Base-by-base conservation (phyloP, 306 rosid species). In the Aeschynomene evenia region DNA sequence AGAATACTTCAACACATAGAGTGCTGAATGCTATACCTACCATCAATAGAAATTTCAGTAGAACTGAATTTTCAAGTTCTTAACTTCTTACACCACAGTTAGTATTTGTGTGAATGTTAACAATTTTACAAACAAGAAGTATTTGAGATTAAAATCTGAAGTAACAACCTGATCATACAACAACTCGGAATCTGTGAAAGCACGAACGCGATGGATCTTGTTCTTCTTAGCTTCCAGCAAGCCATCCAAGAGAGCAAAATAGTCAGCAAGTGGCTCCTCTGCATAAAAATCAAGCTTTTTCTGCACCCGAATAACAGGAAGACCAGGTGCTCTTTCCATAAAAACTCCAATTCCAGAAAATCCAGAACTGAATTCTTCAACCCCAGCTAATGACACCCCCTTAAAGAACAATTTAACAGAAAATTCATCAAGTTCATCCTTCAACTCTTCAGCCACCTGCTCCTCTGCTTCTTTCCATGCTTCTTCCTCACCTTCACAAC, bases 271-370 rank as follows among this genome's bases (percentile, higher is more conserved):
- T 21, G 82, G 80, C 57, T 85, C 97, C 33, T 88, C 97, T 19
- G 85, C 94, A 81, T 82, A 82, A 81, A 93, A 87, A 8, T 93
- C 91, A 70, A 93, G 98, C 73, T 78, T 90, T 70, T 93, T 90
- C 83, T 93, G 98, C 66, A 93, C 91, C 83, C 85, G 84, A 58
- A 93, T 78, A 58, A 55, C 83, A 42, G 85, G 84, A 50, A 73
- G 73, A 54, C 60, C 58, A 11, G 82, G 63, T 63, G 90, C 56
- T 55, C 89, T 86, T 76, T 93, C 96, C 88, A 93, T 90, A 21
- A 85, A 68, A 55, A 93, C 97, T n/a, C 98, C 97, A 82, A 93
- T 93, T 54, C 98, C 98, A 70, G 98, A 86, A 85, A 85, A 70
- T 51, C 94, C 94, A 45, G 85, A 84, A 73, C 65, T 60, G 13